These are phyloP conservation scores for Rhizophlyctis rosea DNA, from an alignment of 192 early-diverging fungal species.

Conservation along the genomic window DNA sequence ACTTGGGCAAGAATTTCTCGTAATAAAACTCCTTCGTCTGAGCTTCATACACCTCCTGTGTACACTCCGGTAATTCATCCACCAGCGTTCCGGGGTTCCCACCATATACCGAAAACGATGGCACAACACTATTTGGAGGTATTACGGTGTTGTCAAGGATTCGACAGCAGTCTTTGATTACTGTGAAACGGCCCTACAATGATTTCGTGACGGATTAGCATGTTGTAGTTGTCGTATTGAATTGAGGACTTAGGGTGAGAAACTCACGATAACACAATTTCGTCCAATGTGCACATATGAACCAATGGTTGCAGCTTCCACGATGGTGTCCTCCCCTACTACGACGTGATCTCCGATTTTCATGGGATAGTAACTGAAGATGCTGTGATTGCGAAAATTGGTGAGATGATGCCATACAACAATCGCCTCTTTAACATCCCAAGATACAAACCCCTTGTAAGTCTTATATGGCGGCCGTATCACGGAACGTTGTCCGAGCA, in stretches of 20 bases:
- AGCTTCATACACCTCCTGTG: constrained; percentile 74
- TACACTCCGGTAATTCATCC: constrained; percentile 85
- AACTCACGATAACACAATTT: constrained; percentile 88
- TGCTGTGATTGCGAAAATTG: constrained; percentile 49
- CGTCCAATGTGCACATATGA: constrained; percentile 86
- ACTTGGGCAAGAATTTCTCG: constrained; percentile 17
- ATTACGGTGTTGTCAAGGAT: constrained; percentile 91
- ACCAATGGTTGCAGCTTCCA: constrained; percentile 91
- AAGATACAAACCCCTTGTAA: constrained; percentile 71
- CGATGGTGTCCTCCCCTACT: constrained; percentile 81
- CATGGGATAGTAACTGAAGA: constrained; percentile 95
- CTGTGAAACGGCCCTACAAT: constrained; percentile 84
- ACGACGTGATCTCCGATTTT: constrained; percentile 93
- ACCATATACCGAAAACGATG: constrained; percentile 86
- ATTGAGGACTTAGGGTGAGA: no score
- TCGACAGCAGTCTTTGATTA: constrained; percentile 90
- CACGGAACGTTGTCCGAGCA: constrained; percentile 70
- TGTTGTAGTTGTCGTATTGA: background rate
- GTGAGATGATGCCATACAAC: background rate
- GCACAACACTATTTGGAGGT: constrained; percentile 85
- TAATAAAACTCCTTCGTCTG: constrained; percentile 41
- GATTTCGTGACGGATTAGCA: background rate
- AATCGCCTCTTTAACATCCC: background rate
- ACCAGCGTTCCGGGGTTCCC: constrained; percentile 75
- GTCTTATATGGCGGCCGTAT: constrained; percentile 94